Base-by-base conservation (phyloP, 2,329 filamentous ascomycete genomes). In the Claviceps arundinis region DNA sequence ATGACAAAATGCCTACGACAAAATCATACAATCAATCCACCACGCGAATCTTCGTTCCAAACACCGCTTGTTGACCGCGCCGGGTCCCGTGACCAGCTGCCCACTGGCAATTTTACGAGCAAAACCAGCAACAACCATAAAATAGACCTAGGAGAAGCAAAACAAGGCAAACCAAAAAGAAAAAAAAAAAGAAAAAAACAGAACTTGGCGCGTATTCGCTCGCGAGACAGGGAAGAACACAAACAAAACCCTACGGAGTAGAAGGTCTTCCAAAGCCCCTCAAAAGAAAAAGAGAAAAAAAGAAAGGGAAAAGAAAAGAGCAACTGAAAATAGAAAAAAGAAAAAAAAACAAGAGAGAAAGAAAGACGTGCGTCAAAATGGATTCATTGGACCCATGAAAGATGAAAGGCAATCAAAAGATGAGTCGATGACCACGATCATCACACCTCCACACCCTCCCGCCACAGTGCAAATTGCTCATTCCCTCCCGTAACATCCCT, bases 381-480 rank as follows among this genome's bases (percentile, higher is more conserved):
- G 30, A 34, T 34, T 34, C 30, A 34, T 4, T 34, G 30, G 30
- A 34, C 30, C 30, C 30, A 34, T 34, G 30, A 22, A 22, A 22
- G 22, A 22, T 22, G 3, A 11, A 34, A 34, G 30, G 30, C 9
- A 34, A 34, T 34, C 8, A 34, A 11, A 34, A 34, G 3, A 34
- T 19, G 19, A 19, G 19, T 19, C 19, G 19, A 19, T 11, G 9
- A 14, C 16, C n/a, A 17, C 6, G 22, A n/a, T 38, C 37, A 6
- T 49, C 44, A 52, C 26, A 3, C 46, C 45, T 38, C 30, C 58
- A 54, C 62, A 34, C 57, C 52, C 50, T 65, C 65, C 41, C 60
- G 61, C 69, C 69, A 71, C 14, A 68, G 70, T 50, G 44, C 24
- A 34, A 69, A 52, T 54, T 71, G 65, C 13, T 72, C 68, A 41